Evolutionary conservation across 495 filamentous ascomycete genomes (phyloP).

Genomic region (Hyaloscypha bicolor): DNA sequence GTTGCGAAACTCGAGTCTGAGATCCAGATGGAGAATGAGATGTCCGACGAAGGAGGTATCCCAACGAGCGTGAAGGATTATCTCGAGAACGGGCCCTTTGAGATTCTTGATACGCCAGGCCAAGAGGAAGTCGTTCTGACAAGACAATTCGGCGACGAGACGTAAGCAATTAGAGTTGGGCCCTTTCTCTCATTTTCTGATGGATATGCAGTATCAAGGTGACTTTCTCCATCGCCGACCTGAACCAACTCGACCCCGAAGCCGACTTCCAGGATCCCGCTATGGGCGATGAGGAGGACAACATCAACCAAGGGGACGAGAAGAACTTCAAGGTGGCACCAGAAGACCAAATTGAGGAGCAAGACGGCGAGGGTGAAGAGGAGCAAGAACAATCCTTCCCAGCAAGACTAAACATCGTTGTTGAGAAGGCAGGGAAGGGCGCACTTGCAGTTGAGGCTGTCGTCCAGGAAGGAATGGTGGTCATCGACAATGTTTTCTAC

Average conservation of each 20-base stretch:
- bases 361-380: conserved; percentile 36
- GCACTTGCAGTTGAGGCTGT: conserved; percentile 85
- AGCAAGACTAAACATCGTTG: conserved; percentile 78
- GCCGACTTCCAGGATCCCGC: conserved; percentile 60
- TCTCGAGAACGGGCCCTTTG: conserved; percentile 67
- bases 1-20: conserved; percentile 77
- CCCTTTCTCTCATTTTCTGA: conserved; percentile 24
- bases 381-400: conserved; percentile 67
- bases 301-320: conserved; percentile 26
- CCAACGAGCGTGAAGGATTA: conserved; percentile 71
- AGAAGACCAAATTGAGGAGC: conserved; percentile 29
- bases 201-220: conserved; percentile 72
- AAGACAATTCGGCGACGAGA: conserved; percentile 85
- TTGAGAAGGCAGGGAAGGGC: conserved; percentile 82
- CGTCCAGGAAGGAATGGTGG: conserved; percentile 82
- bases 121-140: conserved; percentile 85
- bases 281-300: conserved; percentile 32
- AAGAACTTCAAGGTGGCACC: conserved; percentile 28
- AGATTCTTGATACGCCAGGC: conserved; percentile 78
- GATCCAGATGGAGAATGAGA: conserved; percentile 63
- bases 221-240: conserved; percentile 90
- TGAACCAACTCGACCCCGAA: conserved; percentile 70
- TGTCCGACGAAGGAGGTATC: conserved; percentile 59
- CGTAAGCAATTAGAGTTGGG: conserved; percentile 52
- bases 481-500: conserved; percentile 91